Base-by-base conservation (phyloP, 768 basidiomycete species). In the Lactarius quietus region DNA sequence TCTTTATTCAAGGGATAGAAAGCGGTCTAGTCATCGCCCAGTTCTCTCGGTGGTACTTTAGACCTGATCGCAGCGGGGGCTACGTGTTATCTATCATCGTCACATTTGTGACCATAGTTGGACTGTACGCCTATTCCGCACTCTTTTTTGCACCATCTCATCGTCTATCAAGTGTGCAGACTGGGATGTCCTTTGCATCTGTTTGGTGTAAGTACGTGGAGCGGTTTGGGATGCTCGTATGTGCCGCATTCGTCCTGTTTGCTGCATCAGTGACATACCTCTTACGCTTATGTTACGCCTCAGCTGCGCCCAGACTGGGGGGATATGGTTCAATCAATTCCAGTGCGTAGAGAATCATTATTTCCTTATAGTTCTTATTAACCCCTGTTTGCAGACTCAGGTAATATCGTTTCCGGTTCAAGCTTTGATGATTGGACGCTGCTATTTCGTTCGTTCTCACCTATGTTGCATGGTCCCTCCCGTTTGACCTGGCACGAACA, bases 21-120 rank as follows among this genome's bases (percentile, higher is more conserved):
- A 56, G 54, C 6, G 64, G 64, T 41, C 64, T 65, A 36, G 54
- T 65, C 9, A 7, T 65, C 6, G 35, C 54, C 3, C 64, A 65
- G 20, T 36, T 65, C 54, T 61, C 43, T 48, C 64, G 45, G 18
- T 65, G 64, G 64, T 61, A 48, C 39, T 56, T 26, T 20, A 33
- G 33, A 15, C 20, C 35, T 12, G 59, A 57, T 28, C 59, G 59
- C 43, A 31, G 36, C 1, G 54, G 56, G 4, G 26, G 29, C n/a
- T 2, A 3, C 7, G 23, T 33, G 29, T 26, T 65, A 26, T 48
- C 45, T n/a, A 1, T 12, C 15, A 6, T 62, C 20, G 39, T 66
- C 15, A 7, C 57, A 57, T 62, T 53, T 17, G 56, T 62, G 56
- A 62, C 65, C 1, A 2, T 8, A 2, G 56, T 66, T 7, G 65